These are phyloP conservation scores for Penicillium griseofulvum DNA, from an alignment of 2,329 filamentous ascomycete genomes.

Conservation along the genomic window DNA sequence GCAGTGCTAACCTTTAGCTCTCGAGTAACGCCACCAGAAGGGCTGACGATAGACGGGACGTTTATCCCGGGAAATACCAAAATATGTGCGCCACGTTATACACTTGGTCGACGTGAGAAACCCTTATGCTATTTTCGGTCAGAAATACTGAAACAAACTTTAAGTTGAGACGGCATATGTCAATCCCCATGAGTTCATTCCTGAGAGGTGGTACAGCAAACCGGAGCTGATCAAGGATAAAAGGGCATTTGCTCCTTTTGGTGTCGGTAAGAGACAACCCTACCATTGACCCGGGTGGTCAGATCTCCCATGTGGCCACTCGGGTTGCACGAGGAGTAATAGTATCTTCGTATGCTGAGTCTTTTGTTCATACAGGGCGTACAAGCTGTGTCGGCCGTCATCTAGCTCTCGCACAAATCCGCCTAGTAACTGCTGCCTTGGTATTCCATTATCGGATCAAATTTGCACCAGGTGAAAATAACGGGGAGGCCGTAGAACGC, in stretches of 20 bases:
- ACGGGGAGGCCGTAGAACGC: slow-evolving; percentile 1
- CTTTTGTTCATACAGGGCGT: not conserved
- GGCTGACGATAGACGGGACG: not conserved
- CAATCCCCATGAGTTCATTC: slow-evolving; percentile 38
- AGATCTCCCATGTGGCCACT: not conserved
- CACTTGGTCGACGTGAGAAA: not conserved
- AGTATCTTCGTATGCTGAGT: not conserved
- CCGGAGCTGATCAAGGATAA: slow-evolving; percentile 19
- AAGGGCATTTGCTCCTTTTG: slow-evolving; percentile 19
- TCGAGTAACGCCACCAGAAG: not conserved
- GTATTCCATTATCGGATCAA: not conserved
- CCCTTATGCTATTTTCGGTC: not conserved
- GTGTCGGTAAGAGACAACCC: slow-evolving; percentile 10
- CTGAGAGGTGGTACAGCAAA: slow-evolving; percentile 31
- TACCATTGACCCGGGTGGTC: not conserved
- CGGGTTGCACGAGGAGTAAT: not conserved
- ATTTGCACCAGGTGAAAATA: slow-evolving; percentile 1
- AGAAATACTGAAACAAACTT: not conserved
- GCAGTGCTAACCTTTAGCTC: not conserved
- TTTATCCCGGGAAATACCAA: slow-evolving; percentile 1
- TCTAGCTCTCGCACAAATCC: slow-evolving; percentile 5
- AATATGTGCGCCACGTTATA: slow-evolving; percentile 1
- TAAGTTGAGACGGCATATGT: slow-evolving; percentile 32
- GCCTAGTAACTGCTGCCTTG: not conserved
- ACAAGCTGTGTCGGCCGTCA: slow-evolving; percentile 7